phyloP scores from a whole-genome alignment of 305 asterid genomes.

The Coffea humblotiana region DNA sequence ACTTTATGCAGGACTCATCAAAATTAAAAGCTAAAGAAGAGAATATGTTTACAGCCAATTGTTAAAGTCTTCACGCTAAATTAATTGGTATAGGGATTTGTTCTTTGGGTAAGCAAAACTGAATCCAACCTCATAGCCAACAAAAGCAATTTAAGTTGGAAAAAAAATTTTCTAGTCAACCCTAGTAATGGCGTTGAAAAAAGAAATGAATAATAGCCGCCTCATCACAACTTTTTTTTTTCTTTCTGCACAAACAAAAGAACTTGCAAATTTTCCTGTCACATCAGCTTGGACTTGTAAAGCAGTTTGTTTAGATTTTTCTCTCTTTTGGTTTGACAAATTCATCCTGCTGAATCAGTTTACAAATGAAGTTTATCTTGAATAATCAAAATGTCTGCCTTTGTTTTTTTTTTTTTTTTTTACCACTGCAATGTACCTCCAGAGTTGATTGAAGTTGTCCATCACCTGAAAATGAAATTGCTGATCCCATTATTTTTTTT shows the following conservation, averaged over 20 bases:
- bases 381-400: too few relatives aligned
- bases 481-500: too few relatives aligned
- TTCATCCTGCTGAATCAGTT: too few relatives aligned
- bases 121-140: neutral
- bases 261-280: neutral
- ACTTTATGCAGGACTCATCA: neutral
- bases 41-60: neutral
- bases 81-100: neutral
- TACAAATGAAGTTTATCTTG: too few relatives aligned
- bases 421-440: neutral
- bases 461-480: neutral
- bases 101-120: neutral
- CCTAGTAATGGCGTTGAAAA: neutral
- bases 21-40: neutral
- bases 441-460: neutral
- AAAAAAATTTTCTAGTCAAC: neutral
- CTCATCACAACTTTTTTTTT: neutral
- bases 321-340: too few relatives aligned
- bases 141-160: neutral
- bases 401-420: too few relatives aligned
- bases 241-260: neutral
- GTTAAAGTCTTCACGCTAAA: neutral
- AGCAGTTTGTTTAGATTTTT: neutral
- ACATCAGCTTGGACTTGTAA: neutral
- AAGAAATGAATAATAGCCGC: neutral